Conservation (phyloP, 495 filamentous ascomycete species). For the Acidiella bohemica region DNA sequence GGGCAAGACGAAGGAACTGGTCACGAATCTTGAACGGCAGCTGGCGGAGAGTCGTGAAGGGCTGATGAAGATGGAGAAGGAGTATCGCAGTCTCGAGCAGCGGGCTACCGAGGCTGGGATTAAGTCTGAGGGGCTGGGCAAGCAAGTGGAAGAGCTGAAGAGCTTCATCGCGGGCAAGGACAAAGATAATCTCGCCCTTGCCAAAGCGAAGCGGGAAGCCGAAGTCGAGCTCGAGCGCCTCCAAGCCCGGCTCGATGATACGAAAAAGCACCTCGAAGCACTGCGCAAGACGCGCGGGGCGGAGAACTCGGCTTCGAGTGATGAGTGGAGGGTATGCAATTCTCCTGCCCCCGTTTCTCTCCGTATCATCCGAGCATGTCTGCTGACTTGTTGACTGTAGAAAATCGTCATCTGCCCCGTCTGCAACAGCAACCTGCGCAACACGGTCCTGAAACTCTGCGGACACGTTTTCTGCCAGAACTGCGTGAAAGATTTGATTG, state of each 20-base stretch:
- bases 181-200: conserved; percentile 36
- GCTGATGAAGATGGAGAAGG: conserved; percentile 47
- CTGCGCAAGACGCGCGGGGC: conserved; percentile 54
- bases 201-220: conserved; percentile 49
- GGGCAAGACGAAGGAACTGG: conserved; percentile 39
- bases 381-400: conserved; percentile 32
- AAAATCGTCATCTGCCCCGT: conserved; percentile 78
- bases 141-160: conserved; percentile 63
- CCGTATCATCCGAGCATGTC: background rate
- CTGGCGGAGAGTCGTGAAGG: conserved; percentile 64
- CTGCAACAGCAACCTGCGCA: conserved; percentile 81
- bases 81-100: conserved; percentile 59
- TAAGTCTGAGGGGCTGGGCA: conserved; percentile 55
- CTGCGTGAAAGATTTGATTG: conserved; percentile 78
- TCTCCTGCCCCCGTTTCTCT: background rate
- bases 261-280: conserved; percentile 61
- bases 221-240: conserved; percentile 63
- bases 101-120: conserved; percentile 53
- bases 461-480: conserved; percentile 91
- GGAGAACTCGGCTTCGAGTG: background rate
- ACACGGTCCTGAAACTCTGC: conserved; percentile 81
- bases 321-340: conserved; percentile 20
- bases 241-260: conserved; percentile 56
- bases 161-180: conserved; percentile 63
- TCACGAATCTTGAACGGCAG: conserved; percentile 85